Base-by-base conservation (phyloP, 1,284 basidiomycete species). In the Ganoderma leucocontextum region DNA sequence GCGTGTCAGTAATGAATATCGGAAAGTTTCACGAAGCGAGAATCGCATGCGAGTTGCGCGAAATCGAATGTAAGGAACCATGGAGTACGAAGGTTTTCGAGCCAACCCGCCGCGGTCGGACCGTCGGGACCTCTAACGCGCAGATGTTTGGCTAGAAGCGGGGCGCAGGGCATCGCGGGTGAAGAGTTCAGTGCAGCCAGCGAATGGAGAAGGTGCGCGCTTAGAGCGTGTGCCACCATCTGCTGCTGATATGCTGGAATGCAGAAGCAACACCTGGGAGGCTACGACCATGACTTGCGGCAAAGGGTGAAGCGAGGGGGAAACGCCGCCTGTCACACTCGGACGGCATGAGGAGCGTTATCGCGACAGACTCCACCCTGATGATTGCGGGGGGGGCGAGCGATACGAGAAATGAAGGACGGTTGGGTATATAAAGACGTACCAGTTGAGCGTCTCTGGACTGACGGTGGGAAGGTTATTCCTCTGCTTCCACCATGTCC, bases 401-500 rank as follows among this genome's bases (percentile, higher is more conserved):
- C 41, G 66, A 70, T 66, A 75, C 62, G 70, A 70, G 70, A 69
- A 65, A 69, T 62, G 67, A 74, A 67, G 66, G 65, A 39, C 36
- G 35, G 60, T 60, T 49, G 67, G n/a, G 42, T 70, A 67, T 41
- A 61, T 59, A 69, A 73, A 70, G n/a, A 85, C 95, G 78, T 78
- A 98, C 97, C 97, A 99, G 80, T 99, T 99, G 75, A 99, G 89
- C 2, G 97, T 98, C 83, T 99, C 97, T 69, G 97, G 97, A 55
- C 91, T 94, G 79, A 99, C 90, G 0, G 97, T 99, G 83, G 94
- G 95, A 68, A 99, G 88, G 73, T 97, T 96, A 76, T 98, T 98
- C 72, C 97, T 87, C 87, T 99, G 97, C 83, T 99, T 99, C 89
- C 97, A 97, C 97, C 98, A 99, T 1, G 97, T 99, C 58, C 98